Conservation (phyloP, 352 stramenopile genomes). For the Phytophthora litchii region DNA sequence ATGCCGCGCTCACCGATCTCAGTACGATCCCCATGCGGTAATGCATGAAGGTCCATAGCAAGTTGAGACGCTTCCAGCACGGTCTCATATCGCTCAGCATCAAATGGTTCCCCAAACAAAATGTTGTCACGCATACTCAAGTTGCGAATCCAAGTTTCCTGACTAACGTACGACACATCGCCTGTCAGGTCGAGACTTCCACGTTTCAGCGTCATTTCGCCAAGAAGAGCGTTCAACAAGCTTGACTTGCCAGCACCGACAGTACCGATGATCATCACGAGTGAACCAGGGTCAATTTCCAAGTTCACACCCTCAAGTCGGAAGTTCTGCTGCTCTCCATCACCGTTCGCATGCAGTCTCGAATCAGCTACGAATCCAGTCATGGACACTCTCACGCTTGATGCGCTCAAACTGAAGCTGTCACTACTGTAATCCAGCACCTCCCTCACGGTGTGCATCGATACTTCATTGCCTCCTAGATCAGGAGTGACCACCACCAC, state of each 20-base stretch:
- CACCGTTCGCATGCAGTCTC: background rate
- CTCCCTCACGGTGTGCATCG: conserved; percentile 4
- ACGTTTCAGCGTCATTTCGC: conserved; percentile 39
- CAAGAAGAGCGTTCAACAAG: conserved; percentile 46
- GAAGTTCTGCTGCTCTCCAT: conserved; percentile 9
- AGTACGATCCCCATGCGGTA: conserved; percentile 87
- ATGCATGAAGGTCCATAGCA: conserved; percentile 73
- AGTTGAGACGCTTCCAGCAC: conserved; percentile 78
- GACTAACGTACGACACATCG: conserved; percentile 73
- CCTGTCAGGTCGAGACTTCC: conserved; percentile 30
- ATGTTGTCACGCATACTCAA: conserved; percentile 72
- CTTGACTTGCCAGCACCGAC: conserved; percentile 54
- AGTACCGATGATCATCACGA: conserved; percentile 48
- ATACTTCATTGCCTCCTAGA: conserved; percentile 8
- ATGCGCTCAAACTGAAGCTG: conserved; percentile 8
- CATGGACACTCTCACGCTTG: background rate
- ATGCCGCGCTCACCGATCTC: conserved; percentile 95
- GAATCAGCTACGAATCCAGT: background rate
- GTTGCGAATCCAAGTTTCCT: conserved; percentile 93
- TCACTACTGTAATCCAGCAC: conserved; percentile 1
- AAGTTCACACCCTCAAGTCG: conserved; percentile 51
- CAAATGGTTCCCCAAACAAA: conserved; percentile 31
- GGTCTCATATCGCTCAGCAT: conserved; percentile 33
- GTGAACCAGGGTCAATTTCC: conserved; percentile 51
- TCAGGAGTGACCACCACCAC: conserved; percentile 64